Percentiles rank a stretch among this genome's conserved stretches.
phyloP scores from a whole-genome alignment of 1,139 yeast genomes.

The Debaryomycetaceae sp. region DNA sequence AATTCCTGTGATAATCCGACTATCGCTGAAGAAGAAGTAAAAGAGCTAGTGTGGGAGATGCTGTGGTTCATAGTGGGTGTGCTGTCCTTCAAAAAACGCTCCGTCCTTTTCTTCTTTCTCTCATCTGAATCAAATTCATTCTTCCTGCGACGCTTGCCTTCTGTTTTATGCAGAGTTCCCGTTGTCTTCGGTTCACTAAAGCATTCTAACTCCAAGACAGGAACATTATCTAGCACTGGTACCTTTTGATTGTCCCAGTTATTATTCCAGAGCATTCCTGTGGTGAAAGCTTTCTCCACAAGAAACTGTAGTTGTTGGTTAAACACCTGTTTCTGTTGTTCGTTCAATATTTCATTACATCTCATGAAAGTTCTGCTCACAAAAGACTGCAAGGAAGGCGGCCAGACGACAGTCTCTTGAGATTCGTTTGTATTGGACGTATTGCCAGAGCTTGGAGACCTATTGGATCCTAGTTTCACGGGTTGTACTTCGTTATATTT shows the following conservation, averaged over 20 bases:
- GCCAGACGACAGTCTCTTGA: slow-evolving; percentile 23
- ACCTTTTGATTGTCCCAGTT: slow-evolving; percentile 59
- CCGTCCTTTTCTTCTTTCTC: slow-evolving; percentile 45
- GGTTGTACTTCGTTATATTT: slow-evolving; percentile 8
- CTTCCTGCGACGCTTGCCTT: slow-evolving; percentile 2
- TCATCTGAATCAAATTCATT: slow-evolving; percentile 31
- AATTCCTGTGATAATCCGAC: slow-evolving; percentile 64
- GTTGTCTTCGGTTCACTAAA: slow-evolving; percentile 4
- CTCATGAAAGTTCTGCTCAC: slow-evolving; percentile 24
- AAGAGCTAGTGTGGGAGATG: slow-evolving; percentile 2
- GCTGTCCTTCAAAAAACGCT: slow-evolving; percentile 39
- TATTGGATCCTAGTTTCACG: background rate
- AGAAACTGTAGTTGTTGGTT: slow-evolving; percentile 28
- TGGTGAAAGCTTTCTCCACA: slow-evolving; percentile 41
- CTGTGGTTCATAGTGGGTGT: background rate
- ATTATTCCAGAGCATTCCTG: slow-evolving; percentile 46
- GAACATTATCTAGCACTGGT: slow-evolving; percentile 44
- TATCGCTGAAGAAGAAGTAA: slow-evolving; percentile 23
- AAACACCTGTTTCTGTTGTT: slow-evolving; percentile 18
- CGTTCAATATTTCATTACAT: slow-evolving; percentile 16
- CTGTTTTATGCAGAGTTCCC: background rate
- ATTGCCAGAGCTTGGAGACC: slow-evolving; percentile 5
- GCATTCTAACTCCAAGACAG: slow-evolving; percentile 14
- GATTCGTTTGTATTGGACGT: slow-evolving; percentile 1
- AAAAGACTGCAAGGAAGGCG: slow-evolving; percentile 28